Conservation (phyloP, 345 rosid species). For the Sonneratia caseolaris region DNA sequence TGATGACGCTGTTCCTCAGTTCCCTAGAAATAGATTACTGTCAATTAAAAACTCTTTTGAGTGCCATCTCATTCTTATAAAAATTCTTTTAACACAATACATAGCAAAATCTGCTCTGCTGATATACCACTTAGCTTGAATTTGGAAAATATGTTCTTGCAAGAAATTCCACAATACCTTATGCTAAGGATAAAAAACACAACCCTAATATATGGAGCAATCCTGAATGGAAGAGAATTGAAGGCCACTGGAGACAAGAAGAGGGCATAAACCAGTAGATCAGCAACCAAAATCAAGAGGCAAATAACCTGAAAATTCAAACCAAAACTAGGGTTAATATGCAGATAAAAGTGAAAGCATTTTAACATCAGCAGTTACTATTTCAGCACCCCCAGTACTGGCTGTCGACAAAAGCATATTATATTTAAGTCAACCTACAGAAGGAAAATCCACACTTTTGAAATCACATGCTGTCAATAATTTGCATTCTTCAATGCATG, state of each 20-base stretch:
- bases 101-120: not conserved
- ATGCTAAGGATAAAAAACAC: slow-evolving; percentile 59
- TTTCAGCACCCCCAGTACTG: not conserved
- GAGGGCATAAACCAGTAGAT: slow-evolving; percentile 62
- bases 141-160: not conserved
- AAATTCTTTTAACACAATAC: not conserved
- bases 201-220: slow-evolving; percentile 91
- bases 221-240: slow-evolving; percentile 62
- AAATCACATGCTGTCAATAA: too few species aligned
- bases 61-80: not conserved
- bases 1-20: slow-evolving; percentile 45
- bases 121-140: not conserved
- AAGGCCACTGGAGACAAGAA: slow-evolving; percentile 65
- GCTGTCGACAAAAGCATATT: not conserved
- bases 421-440: too few species aligned
- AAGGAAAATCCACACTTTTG: too few species aligned
- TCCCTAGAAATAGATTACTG: slow-evolving; percentile 32
- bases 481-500: too few species aligned
- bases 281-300: slow-evolving; percentile 54
- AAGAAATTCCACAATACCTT: slow-evolving; percentile 34
- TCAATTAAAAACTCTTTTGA: not conserved
- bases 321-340: slow-evolving; percentile 4
- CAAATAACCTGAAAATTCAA: slow-evolving; percentile 56
- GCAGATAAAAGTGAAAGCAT: too few species aligned
- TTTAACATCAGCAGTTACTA: not conserved